phyloP scores from a whole-genome alignment of 2,329 filamentous ascomycete species.

The Ramichloridium luteum region DNA sequence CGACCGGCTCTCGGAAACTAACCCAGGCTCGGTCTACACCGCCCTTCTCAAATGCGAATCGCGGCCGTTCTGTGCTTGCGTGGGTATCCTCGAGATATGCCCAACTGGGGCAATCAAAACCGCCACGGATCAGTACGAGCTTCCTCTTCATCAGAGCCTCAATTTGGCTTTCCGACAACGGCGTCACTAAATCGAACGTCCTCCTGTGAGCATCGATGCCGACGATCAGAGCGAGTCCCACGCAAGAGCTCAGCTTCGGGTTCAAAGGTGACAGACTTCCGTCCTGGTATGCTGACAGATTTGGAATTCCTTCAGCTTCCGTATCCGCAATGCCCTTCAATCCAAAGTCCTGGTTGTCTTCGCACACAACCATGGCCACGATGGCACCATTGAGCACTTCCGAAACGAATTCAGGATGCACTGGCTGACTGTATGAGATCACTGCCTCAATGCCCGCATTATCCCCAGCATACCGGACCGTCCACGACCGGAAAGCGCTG shows the following conservation, averaged over 20 bases:
- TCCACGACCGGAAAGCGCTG: slow-evolving; percentile 45
- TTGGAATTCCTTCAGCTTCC: slow-evolving; percentile 47
- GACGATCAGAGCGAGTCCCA: slow-evolving; percentile 58
- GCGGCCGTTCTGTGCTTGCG: slow-evolving; percentile 5
- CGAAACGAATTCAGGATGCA: slow-evolving; percentile 44
- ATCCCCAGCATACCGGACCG: slow-evolving; percentile 46
- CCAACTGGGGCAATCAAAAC: slow-evolving; percentile 57
- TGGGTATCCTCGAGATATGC: slow-evolving; percentile 55
- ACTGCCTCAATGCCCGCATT: slow-evolving; percentile 50
- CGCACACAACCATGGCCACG: slow-evolving; percentile 52
- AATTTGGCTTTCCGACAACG: slow-evolving; percentile 31
- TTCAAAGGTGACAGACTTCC: slow-evolving; percentile 39
- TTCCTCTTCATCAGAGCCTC: slow-evolving; percentile 17
- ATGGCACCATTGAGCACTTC: slow-evolving; percentile 60
- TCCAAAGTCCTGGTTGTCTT: slow-evolving; percentile 21
- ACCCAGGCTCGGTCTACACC: slow-evolving; percentile 19
- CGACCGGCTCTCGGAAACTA: slow-evolving; percentile 14
- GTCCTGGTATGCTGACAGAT: slow-evolving; percentile 45
- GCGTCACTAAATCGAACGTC: slow-evolving; percentile 54
- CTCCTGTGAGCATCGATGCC: slow-evolving; percentile 48
- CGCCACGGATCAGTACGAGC: slow-evolving; percentile 55
- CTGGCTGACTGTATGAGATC: slow-evolving; percentile 54
- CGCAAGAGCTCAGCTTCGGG: slow-evolving; percentile 44
- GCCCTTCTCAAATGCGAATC: slow-evolving; percentile 3
- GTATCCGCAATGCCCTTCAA: slow-evolving; percentile 26